These are phyloP conservation scores for Waltiozyma sp. DNA, from an alignment of 1,139 yeast species.

Conservation along the genomic window DNA sequence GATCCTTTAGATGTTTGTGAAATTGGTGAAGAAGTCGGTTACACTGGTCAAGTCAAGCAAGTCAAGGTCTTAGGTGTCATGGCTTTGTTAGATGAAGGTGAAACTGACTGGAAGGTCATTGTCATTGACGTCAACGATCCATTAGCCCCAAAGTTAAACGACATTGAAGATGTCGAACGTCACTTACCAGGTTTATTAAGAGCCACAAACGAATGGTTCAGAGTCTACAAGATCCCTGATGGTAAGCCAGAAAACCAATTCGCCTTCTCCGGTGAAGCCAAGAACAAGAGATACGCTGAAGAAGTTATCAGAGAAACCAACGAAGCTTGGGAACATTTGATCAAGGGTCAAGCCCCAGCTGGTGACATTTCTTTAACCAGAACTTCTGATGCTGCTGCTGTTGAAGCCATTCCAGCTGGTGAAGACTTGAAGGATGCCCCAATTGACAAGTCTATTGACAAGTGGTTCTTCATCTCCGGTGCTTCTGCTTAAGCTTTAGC, in stretches of 20 bases:
- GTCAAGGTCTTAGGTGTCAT: conserved; percentile 80
- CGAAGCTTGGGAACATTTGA: conserved; percentile 61
- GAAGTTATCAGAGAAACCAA: conserved; percentile 60
- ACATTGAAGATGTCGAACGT: conserved; percentile 64
- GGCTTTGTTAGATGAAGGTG: conserved; percentile 88
- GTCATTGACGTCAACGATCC: conserved; percentile 71
- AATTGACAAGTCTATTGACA: conserved; percentile 92
- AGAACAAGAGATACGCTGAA: conserved; percentile 62
- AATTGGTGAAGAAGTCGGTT: conserved; percentile 63
- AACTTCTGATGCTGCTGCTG: conserved; percentile 41
- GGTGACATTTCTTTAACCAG: conserved; percentile 49
- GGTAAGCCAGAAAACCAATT: conserved; percentile 83
- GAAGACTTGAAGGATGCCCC: conserved; percentile 80
- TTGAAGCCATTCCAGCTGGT: conserved; percentile 43
- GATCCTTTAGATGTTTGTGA: conserved; percentile 90
- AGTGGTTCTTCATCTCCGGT: conserved; percentile 98
- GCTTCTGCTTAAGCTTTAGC: conserved; percentile 44
- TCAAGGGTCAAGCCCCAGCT: conserved; percentile 35
- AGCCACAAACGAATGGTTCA: conserved; percentile 84
- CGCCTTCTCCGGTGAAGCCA: conserved; percentile 77
- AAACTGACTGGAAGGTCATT: conserved; percentile 87
- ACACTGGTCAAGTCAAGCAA: conserved; percentile 68
- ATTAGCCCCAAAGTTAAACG: conserved; percentile 58
- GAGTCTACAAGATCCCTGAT: conserved; percentile 83
- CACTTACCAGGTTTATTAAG: conserved; percentile 74